Base-by-base conservation (phyloP, 306 rosid species). In the Benincasa hispida region DNA sequence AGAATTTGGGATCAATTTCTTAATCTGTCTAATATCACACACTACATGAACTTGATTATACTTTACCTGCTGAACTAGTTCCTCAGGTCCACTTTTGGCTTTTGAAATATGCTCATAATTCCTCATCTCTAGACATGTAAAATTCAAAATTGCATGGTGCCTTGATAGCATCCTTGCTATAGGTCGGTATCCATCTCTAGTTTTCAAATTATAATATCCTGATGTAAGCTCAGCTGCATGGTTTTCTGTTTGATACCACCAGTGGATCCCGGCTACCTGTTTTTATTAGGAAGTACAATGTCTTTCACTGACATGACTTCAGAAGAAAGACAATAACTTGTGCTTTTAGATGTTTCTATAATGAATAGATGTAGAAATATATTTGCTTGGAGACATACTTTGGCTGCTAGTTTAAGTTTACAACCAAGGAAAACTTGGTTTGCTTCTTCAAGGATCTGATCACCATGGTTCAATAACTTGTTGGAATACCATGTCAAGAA, bases 241-340 rank as follows among this genome's bases (percentile, higher is more conserved):
- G 77, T 48, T 85, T 42, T 88, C 92, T 21, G 88, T 67, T 60
- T 79, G 81, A 62, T 90, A 94, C 97, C 96, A 91, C 98, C 98
- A 94, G 84, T 94, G 97, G 76, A 94, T 94, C 87, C 97, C 97
- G 10, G 97, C 83, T 25, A 94, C 94, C 98, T 94, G 83, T 67
- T 84, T 77, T 50, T 76, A 69, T 17, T 42, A 76, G 35, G 72
- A 81, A 24, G 53, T 68, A 50, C 74, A 42, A 68, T 68, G 19
- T 15, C 54, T 42, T 68, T 68, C 21, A 75, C 34, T 75, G 48
- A 18, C 65, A 75, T 22, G n/a, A 53, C 5, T 27, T 51, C 48
- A 30, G 32, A 75, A 37, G 63, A 55, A 6, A 68, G 78, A 28
- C 42, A 18, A 50, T 34, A 57, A 7, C 61, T 75, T 57, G 14